Percentiles rank a stretch among this genome's conserved stretches.
Evolutionary conservation across 2,329 filamentous ascomycete genomes (phyloP).

Genomic region (Blastomyces parvus): DNA sequence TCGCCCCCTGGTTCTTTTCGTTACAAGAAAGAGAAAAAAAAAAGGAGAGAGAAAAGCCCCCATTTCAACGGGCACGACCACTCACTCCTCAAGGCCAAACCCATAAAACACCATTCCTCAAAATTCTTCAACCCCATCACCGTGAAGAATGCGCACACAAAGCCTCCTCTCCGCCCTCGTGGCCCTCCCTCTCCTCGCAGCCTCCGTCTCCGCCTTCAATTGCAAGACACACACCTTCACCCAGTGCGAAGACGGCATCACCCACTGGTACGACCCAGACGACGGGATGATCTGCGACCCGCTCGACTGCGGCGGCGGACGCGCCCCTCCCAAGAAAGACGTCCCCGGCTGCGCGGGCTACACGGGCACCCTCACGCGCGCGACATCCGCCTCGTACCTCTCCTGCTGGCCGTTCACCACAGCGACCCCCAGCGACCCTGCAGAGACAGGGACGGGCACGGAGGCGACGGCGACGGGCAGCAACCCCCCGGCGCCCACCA

Average conservation of each 20-base stretch:
- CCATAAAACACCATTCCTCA: not conserved
- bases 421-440: not conserved
- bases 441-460: not conserved
- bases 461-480: not conserved
- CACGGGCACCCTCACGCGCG: not conserved
- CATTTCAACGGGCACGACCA: too few species aligned
- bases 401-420: not conserved
- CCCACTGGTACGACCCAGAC: conserved; percentile 49
- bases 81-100: too few species aligned
- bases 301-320: conserved; percentile 59
- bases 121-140: not conserved
- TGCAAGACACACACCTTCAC: not conserved
- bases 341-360: conserved; percentile 43
- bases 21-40: too few species aligned
- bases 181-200: not conserved
- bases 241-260: not conserved
- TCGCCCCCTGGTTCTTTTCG: too few species aligned
- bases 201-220: not conserved
- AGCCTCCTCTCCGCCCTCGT: not conserved
- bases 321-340: conserved; percentile 53
- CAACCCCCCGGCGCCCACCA: not conserved
- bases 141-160: not conserved
- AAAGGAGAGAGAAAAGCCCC: too few species aligned
- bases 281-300: conserved; percentile 55
- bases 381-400: not conserved